Percentiles rank a stretch among this genome's conserved stretches.
These are phyloP conservation scores for Ustilago curta DNA, from an alignment of 1,284 basidiomycete genomes.

Conservation along the genomic window DNA sequence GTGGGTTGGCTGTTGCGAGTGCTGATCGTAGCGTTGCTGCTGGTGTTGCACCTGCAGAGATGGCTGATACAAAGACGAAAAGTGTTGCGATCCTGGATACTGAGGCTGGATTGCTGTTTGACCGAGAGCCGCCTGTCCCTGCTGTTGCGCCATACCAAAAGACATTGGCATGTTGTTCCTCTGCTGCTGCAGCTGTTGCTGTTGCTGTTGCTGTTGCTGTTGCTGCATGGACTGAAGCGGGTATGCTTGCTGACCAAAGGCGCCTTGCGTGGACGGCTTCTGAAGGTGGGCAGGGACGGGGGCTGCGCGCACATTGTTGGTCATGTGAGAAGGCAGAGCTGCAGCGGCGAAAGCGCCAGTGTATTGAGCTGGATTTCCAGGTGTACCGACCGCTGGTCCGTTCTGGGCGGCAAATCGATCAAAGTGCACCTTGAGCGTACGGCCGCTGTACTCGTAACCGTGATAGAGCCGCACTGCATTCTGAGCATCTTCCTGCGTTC, in stretches of 20 bases:
- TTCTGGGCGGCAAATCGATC: conserved; percentile 72
- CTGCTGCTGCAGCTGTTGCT: too few species aligned
- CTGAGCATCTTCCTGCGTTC: conserved; percentile 89
- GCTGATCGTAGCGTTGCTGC: conserved; percentile 20
- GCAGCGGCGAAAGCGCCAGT: conserved; percentile 65
- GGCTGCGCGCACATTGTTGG: conserved; percentile 37
- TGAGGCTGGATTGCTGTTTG: conserved; percentile 19
- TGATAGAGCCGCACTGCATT: conserved; percentile 77
- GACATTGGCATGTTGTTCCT: conserved; percentile 3
- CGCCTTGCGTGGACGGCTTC: conserved; percentile 20
- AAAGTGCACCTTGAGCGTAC: conserved; percentile 84
- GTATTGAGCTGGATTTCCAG: conserved; percentile 66
- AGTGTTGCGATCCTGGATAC: conserved; percentile 3
- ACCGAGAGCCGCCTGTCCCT: conserved; percentile 21
- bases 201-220: conserved; percentile 7
- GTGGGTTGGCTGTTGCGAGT: conserved; percentile 25
- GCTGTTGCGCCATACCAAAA: conserved; percentile 16
- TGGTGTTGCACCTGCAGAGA: conserved; percentile 13
- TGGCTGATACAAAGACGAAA: conserved; percentile 22
- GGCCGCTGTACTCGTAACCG: conserved; percentile 84
- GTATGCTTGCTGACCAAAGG: conserved; percentile 22
- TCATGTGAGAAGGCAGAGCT: conserved; percentile 58
- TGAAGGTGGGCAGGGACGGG: conserved; percentile 16
- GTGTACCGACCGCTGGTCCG: conserved; percentile 48
- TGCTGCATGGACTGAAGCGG: conserved; percentile 22